Percentiles rank a stretch among this genome's conserved stretches.
Conservation (phyloP, 352 stramenopile genomes). For the Pythium apleroticum region DNA sequence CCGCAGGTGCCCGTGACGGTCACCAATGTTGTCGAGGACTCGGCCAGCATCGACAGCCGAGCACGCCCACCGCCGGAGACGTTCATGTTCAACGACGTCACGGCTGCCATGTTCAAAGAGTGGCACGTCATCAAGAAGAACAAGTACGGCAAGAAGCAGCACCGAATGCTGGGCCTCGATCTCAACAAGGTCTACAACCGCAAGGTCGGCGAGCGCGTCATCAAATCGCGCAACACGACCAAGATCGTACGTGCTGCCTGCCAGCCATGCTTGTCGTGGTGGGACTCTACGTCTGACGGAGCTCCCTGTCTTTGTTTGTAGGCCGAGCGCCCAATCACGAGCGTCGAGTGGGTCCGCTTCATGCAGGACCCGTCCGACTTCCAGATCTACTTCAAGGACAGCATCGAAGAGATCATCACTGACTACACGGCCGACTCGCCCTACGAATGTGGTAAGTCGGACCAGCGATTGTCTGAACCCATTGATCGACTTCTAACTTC, state of each 20-base stretch:
- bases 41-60: constrained; percentile 61
- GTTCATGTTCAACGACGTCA: constrained; percentile 92
- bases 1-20: constrained; percentile 72
- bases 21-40: constrained; percentile 65
- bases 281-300: neutral
- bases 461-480: neutral
- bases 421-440: constrained; percentile 89
- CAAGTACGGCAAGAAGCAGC: constrained; percentile 89
- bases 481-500: neutral
- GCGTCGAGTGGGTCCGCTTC: constrained; percentile 85
- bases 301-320: constrained; percentile 26
- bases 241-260: constrained; percentile 74
- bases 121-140: constrained; percentile 92
- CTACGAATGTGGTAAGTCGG: constrained; percentile 81
- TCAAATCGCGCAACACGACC: constrained; percentile 87
- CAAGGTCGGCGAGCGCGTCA: constrained; percentile 88
- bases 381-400: constrained; percentile 89
- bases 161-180: constrained; percentile 86
- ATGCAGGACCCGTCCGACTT: constrained; percentile 85
- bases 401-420: constrained; percentile 86
- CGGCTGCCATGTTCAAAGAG: constrained; percentile 89
- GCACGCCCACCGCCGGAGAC: constrained; percentile 76
- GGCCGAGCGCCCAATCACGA: constrained; percentile 84
- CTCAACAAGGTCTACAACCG: constrained; percentile 91
- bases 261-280: neutral